A percentile compares a stretch with the other conserved stretches of the same genome.
These are phyloP conservation scores for Amphichorda felina DNA, from an alignment of 2,329 filamentous ascomycete genomes.

Conservation along the genomic window DNA sequence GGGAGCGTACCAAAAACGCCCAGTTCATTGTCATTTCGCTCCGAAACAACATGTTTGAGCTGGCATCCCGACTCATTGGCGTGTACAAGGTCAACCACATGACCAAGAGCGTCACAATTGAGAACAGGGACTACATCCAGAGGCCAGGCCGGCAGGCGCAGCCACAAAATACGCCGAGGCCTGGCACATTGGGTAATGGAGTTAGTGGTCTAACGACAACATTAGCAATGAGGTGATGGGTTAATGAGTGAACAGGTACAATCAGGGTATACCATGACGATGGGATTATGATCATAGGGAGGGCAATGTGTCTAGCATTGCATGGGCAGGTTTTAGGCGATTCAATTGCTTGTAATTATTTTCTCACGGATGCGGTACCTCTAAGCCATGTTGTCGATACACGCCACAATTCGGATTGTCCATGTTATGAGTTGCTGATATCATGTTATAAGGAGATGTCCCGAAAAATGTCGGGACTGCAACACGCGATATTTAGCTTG, in stretches of 20 bases:
- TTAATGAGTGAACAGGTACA: not conserved
- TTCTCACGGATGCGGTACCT: too few relatives aligned
- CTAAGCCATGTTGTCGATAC: too few relatives aligned
- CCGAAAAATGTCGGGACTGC: too few relatives aligned
- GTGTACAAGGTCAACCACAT: constrained; percentile 99
- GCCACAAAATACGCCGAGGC: constrained; percentile 14
- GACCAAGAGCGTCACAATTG: constrained; percentile 84
- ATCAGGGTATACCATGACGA: too few relatives aligned
- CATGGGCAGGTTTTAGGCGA: too few relatives aligned
- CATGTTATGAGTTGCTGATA: too few relatives aligned
- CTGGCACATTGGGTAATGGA: not conserved
- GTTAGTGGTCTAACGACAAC: constrained; percentile 18
- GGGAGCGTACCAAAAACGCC: constrained; percentile 96
- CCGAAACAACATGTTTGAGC: constrained; percentile 99
- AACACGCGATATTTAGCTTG: too few relatives aligned
- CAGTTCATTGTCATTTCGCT: constrained; percentile 98
- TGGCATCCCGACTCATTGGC: constrained; percentile 86
- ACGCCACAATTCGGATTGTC: too few relatives aligned
- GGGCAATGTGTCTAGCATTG: too few relatives aligned
- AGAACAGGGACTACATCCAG: constrained; percentile 67
- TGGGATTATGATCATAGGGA: too few relatives aligned
- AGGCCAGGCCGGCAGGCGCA: constrained; percentile 15
- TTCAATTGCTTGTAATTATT: too few relatives aligned
- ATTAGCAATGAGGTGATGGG: constrained; percentile 19
- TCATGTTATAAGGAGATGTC: too few relatives aligned